phyloP scores from a whole-genome alignment of 2,329 filamentous ascomycete genomes.

The Aspergillus pseudotamarii region DNA sequence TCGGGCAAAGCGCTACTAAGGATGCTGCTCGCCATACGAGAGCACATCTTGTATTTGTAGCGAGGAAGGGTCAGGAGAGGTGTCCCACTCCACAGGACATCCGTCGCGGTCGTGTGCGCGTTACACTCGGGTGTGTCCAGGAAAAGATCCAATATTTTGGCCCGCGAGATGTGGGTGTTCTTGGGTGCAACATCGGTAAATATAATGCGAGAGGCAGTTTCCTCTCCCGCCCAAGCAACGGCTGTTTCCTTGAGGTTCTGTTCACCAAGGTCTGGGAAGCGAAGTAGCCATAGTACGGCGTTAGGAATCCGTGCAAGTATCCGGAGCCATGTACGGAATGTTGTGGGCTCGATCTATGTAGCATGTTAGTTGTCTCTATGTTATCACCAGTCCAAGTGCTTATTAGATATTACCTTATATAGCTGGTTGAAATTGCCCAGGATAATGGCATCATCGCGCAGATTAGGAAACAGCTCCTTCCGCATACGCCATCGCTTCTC shows the following conservation, averaged over 20 bases:
- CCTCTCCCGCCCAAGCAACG: slow-evolving; percentile 76
- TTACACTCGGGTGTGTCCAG: slow-evolving; percentile 98
- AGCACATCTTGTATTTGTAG: slow-evolving; percentile 98
- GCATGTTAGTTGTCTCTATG: slow-evolving; percentile 8
- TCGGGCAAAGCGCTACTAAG: slow-evolving; percentile 84
- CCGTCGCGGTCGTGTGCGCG: slow-evolving; percentile 94
- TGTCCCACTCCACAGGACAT: slow-evolving; percentile 94
- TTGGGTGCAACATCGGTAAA: slow-evolving; percentile 98
- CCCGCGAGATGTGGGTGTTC: slow-evolving; percentile 87
- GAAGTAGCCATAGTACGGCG: slow-evolving; percentile 90
- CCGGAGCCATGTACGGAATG: slow-evolving; percentile 92
- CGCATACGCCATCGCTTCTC: slow-evolving; percentile 85
- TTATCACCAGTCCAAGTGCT: neutral
- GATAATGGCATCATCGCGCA: slow-evolving; percentile 83
- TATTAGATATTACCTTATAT: slow-evolving; percentile 74
- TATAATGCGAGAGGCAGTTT: slow-evolving; percentile 82
- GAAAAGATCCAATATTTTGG: slow-evolving; percentile 90
- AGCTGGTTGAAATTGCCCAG: slow-evolving; percentile 98
- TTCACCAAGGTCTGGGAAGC: slow-evolving; percentile 93
- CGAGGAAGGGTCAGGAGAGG: slow-evolving; percentile 86
- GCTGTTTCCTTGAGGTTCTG: slow-evolving; percentile 81
- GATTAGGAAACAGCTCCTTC: slow-evolving; percentile 81
- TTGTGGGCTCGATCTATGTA: slow-evolving; percentile 87
- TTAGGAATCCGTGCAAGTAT: slow-evolving; percentile 85
- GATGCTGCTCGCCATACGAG: slow-evolving; percentile 95